These are phyloP conservation scores for Neostapfia colusana DNA, from an alignment of 176 grass and related monocot genomes.

Conservation along the genomic window DNA sequence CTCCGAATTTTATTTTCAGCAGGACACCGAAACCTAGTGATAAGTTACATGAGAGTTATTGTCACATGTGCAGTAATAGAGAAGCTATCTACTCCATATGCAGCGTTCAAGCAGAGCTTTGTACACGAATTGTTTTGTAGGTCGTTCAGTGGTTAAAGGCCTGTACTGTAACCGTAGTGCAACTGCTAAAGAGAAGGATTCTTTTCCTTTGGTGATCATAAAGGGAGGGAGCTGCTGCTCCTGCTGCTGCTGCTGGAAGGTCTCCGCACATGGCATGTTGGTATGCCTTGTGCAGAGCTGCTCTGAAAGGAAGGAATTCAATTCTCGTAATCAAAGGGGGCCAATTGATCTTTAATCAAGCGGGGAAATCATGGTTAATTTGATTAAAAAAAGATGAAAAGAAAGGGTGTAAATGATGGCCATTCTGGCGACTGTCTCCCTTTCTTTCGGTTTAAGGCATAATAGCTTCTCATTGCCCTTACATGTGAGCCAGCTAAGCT, in stretches of 20 bases:
- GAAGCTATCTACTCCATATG: background rate
- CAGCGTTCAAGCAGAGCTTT: slow-evolving; percentile 6
- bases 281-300: slow-evolving; percentile 16
- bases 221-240: slow-evolving; percentile 26
- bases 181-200: slow-evolving; percentile 37
- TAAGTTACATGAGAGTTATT: background rate
- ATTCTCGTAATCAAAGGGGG: background rate
- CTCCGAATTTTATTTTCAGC: too few species aligned
- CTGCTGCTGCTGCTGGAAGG: slow-evolving; percentile 13
- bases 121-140: slow-evolving; percentile 22
- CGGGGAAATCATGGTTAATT: slow-evolving; percentile 17
- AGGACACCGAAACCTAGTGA: too few species aligned
- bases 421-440: slow-evolving; percentile 23
- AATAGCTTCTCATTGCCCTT: slow-evolving; percentile 39
- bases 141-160: slow-evolving; percentile 17
- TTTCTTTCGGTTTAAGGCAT: slow-evolving; percentile 33
- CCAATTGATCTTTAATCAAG: slow-evolving; percentile 35
- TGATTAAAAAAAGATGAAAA: slow-evolving; percentile 18
- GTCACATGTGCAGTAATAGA: background rate
- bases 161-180: background rate
- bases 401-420: slow-evolving; percentile 32
- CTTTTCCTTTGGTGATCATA: slow-evolving; percentile 55
- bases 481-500: slow-evolving; percentile 41
- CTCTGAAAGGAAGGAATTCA: slow-evolving; percentile 48
- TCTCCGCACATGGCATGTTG: slow-evolving; percentile 65